phyloP scores from a whole-genome alignment of 2,329 filamentous ascomycete genomes.

The Penicillium sp. region DNA sequence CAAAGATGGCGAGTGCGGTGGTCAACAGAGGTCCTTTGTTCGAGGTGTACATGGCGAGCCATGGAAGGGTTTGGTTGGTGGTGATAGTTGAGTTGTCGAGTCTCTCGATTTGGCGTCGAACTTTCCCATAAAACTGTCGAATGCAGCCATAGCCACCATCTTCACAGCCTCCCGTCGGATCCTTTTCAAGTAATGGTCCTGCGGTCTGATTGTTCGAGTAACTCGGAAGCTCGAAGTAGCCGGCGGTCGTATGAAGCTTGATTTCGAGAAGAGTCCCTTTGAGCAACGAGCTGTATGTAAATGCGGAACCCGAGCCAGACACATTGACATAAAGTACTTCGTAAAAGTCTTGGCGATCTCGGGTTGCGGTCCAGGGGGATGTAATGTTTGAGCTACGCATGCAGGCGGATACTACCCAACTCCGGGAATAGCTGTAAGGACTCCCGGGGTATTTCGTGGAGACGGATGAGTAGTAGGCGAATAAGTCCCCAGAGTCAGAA shows the following conservation, averaged over 20 bases:
- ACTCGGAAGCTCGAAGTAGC: constrained; percentile 39
- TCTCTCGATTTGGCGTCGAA: background rate
- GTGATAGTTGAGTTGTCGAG: background rate
- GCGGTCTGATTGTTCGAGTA: constrained; percentile 29
- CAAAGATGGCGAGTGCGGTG: constrained; percentile 28
- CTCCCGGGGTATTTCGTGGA: background rate
- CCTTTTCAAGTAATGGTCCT: constrained; percentile 20
- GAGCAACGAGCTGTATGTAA: background rate
- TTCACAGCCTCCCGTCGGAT: constrained; percentile 1
- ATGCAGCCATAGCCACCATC: background rate
- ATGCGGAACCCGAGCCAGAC: background rate
- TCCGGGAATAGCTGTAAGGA: background rate
- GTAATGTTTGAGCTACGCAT: constrained; percentile 29
- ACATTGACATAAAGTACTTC: constrained; percentile 36
- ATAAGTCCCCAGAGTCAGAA: background rate
- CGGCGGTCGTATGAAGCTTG: constrained; percentile 33
- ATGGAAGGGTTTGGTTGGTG: background rate
- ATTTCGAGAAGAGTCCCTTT: constrained; percentile 21
- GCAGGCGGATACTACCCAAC: constrained; percentile 29
- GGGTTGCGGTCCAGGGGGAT: constrained; percentile 32
- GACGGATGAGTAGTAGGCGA: background rate
- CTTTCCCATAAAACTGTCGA: background rate
- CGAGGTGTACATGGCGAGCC: background rate
- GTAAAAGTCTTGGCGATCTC: constrained; percentile 33
- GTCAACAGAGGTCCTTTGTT: constrained; percentile 27